phyloP scores from a whole-genome alignment of 2,329 filamentous ascomycete species.

The Bipolaris gigantea region DNA sequence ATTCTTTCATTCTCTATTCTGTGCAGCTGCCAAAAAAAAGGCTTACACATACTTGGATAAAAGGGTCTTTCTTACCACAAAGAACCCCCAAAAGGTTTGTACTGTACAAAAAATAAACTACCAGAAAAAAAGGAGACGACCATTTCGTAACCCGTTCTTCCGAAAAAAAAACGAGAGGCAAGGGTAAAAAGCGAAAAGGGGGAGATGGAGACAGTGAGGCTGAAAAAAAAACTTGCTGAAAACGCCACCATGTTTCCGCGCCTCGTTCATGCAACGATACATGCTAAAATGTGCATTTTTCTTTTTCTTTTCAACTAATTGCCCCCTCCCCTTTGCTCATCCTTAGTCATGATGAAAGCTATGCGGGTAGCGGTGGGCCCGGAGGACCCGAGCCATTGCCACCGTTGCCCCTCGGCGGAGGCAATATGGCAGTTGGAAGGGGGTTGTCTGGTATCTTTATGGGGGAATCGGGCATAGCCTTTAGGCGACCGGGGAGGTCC shows the following conservation, averaged over 20 bases:
- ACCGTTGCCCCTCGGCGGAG: slow-evolving; percentile 22
- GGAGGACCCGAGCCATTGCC: slow-evolving; percentile 17
- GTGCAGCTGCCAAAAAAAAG: too few relatives aligned
- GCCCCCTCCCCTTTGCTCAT: neutral
- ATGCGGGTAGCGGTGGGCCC: slow-evolving; percentile 24
- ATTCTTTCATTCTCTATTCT: neutral
- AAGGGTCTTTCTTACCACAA: neutral
- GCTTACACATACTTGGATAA: neutral
- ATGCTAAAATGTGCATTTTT: neutral
- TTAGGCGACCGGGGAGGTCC: slow-evolving; percentile 70
- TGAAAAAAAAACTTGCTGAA: neutral
- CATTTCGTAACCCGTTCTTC: neutral
- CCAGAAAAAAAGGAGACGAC: neutral
- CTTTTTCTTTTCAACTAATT: neutral
- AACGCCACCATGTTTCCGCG: neutral
- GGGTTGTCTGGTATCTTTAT: slow-evolving; percentile 67
- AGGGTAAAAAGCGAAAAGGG: neutral
- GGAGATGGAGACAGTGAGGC: neutral
- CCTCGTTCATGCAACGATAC: slow-evolving; percentile 1
- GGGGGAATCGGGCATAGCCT: slow-evolving; percentile 58
- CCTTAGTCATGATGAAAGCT: slow-evolving; percentile 2
- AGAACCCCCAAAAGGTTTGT: neutral
- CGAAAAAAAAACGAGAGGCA: neutral
- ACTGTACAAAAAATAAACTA: slow-evolving; percentile 1
- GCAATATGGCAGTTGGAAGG: slow-evolving; percentile 17